phyloP scores from a whole-genome alignment of 2,329 filamentous ascomycete species.

The Hypoxylon sp. region DNA sequence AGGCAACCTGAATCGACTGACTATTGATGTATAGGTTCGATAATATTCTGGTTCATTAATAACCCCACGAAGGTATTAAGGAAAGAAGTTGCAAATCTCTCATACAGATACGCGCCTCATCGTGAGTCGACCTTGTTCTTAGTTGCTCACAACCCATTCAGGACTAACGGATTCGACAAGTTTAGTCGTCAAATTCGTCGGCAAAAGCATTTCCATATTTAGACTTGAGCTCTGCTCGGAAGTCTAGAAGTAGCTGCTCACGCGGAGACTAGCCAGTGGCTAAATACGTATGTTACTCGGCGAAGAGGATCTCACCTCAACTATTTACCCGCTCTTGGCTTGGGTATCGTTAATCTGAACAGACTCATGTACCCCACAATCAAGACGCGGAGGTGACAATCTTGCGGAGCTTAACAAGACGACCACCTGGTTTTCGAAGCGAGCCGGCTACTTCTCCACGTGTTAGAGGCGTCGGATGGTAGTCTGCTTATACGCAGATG shows the following conservation, averaged over 20 bases:
- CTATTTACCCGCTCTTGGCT: conserved; percentile 51
- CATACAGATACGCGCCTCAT: neutral
- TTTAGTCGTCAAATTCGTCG: neutral
- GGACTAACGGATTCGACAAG: neutral
- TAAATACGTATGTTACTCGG: conserved; percentile 49
- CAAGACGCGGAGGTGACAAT: conserved; percentile 48
- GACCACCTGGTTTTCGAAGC: conserved; percentile 32
- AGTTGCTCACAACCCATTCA: neutral
- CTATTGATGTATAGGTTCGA: neutral
- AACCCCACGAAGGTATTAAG: neutral
- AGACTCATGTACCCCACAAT: conserved; percentile 43
- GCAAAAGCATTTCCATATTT: conserved; percentile 23
- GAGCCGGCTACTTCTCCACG: conserved; percentile 35
- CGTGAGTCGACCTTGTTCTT: neutral
- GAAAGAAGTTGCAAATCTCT: neutral
- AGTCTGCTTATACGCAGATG: conserved; percentile 28
- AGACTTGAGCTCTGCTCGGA: conserved; percentile 5
- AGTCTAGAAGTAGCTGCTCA: conserved; percentile 38
- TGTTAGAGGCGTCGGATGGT: conserved; percentile 27
- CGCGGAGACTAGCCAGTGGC: conserved; percentile 40
- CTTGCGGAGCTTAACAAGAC: conserved; percentile 44
- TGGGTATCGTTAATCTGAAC: conserved; percentile 33
- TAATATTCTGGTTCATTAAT: neutral
- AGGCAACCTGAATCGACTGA: neutral
- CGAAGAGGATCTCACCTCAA: conserved; percentile 47